Evolutionary conservation across 2,329 filamentous ascomycete genomes (phyloP).

Genomic region (Colletotrichum noveboracense): DNA sequence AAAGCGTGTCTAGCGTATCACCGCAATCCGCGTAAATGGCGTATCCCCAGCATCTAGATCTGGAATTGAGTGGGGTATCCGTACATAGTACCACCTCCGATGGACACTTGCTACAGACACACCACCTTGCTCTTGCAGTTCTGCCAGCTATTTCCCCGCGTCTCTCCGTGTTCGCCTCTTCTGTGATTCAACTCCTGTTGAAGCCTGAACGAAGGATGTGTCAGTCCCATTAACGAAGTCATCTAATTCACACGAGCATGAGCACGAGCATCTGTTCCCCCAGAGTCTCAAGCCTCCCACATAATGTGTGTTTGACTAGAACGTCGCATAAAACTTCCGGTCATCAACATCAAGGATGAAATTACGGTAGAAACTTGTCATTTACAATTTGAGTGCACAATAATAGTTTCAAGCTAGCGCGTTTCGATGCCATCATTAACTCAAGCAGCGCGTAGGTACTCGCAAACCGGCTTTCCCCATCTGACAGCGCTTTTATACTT

Average conservation of each 20-base stretch:
- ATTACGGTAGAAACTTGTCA: background rate
- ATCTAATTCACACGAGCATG: background rate
- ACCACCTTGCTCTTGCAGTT: background rate
- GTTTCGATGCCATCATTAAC: background rate
- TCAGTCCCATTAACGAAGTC: background rate
- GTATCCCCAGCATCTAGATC: background rate
- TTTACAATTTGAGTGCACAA: background rate
- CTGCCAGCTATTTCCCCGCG: background rate
- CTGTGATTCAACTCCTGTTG: background rate
- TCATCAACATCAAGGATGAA: background rate
- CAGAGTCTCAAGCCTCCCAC: background rate
- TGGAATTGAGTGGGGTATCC: background rate
- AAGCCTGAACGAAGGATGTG: background rate
- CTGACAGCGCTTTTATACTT: constrained; percentile 53
- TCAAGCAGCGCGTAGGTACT: constrained; percentile 45
- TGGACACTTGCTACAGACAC: background rate
- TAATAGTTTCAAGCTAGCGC: background rate
- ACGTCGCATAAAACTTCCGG: background rate
- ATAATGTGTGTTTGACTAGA: background rate
- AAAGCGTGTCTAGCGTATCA: background rate
- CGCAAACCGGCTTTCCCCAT: constrained; percentile 52
- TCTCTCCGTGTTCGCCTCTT: background rate
- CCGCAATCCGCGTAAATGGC: background rate
- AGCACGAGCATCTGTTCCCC: background rate
- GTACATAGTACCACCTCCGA: background rate